Evolutionary conservation across 2,329 filamentous ascomycete genomes (phyloP).

Genomic region (Alternaria conjuncta): DNA sequence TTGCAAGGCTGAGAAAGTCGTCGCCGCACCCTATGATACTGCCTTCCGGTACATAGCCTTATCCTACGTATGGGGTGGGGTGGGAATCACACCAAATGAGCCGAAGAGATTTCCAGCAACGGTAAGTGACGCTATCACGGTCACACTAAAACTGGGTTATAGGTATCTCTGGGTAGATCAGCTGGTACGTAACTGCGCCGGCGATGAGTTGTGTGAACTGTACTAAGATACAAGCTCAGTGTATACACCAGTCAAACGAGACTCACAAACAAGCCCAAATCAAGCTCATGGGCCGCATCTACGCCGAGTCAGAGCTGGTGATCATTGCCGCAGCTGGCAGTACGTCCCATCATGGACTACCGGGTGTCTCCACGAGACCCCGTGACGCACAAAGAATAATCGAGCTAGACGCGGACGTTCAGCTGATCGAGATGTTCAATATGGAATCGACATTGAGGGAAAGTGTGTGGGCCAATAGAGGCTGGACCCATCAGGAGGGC

Average conservation of each 20-base stretch:
- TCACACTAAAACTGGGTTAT: neutral
- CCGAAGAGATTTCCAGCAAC: neutral
- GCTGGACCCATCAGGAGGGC: neutral
- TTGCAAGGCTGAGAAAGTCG: neutral
- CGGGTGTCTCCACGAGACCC: accelerated
- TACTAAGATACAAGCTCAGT: neutral
- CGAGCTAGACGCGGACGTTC: neutral
- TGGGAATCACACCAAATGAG: too few relatives aligned
- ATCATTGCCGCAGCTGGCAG: neutral
- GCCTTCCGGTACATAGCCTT: neutral
- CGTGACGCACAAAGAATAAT: accelerated
- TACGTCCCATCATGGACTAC: neutral
- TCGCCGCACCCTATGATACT: accelerated
- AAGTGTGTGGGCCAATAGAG: too few relatives aligned
- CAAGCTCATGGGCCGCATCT: neutral
- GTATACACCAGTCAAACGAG: neutral
- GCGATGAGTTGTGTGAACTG: too few relatives aligned
- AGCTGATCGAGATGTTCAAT: neutral
- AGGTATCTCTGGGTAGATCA: neutral
- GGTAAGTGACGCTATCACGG: neutral
- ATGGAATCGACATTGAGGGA: too few relatives aligned
- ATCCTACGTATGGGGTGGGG: neutral
- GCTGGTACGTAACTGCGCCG: neutral
- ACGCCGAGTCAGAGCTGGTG: neutral
- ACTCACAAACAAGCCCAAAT: neutral